Evolutionary conservation across 352 stramenopile species (phyloP).

Genomic region (Thalassiosira mediterranea): DNA sequence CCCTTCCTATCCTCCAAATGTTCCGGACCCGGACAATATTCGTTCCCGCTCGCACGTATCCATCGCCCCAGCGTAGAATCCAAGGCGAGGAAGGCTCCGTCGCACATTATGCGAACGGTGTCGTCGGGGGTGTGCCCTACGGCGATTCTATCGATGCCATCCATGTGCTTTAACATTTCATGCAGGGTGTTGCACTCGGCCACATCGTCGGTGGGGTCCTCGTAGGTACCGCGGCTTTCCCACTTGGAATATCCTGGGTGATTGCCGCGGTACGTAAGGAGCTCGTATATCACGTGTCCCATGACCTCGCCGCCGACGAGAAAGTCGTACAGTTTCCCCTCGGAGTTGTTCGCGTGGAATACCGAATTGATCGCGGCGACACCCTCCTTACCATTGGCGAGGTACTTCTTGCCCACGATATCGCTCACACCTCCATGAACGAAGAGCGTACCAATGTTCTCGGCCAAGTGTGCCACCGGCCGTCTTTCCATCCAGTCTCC

Average conservation of each 20-base stretch:
- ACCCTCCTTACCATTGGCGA: slow-evolving; percentile 38
- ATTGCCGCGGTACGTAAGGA: slow-evolving; percentile 72
- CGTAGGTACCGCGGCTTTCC: slow-evolving; percentile 37
- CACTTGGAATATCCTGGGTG: slow-evolving; percentile 57
- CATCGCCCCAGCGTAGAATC: slow-evolving; percentile 68
- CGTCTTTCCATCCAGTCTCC: slow-evolving; percentile 59
- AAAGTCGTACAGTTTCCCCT: slow-evolving; percentile 58
- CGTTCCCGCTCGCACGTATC: slow-evolving; percentile 62
- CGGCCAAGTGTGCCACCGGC: slow-evolving; percentile 46
- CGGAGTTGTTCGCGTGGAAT: slow-evolving; percentile 44
- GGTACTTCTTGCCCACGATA: slow-evolving; percentile 28
- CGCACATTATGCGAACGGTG: slow-evolving; percentile 52
- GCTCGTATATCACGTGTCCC: slow-evolving; percentile 58
- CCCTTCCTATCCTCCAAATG: slow-evolving; percentile 39
- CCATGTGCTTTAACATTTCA: slow-evolving; percentile 39
- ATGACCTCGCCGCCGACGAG: slow-evolving; percentile 21
- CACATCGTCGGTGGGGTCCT: slow-evolving; percentile 23
- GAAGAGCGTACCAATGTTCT: slow-evolving; percentile 57
- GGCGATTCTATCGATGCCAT: slow-evolving; percentile 54
- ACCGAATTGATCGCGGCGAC: slow-evolving; percentile 47
- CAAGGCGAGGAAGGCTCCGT: slow-evolving; percentile 60
- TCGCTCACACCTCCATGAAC: slow-evolving; percentile 61
- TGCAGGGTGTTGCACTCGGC: slow-evolving; percentile 25
- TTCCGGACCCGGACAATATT: slow-evolving; percentile 65
- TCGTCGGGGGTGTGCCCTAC: slow-evolving; percentile 69